Conservation (phyloP, 257 asterid species). For the Echium plantagineum region DNA sequence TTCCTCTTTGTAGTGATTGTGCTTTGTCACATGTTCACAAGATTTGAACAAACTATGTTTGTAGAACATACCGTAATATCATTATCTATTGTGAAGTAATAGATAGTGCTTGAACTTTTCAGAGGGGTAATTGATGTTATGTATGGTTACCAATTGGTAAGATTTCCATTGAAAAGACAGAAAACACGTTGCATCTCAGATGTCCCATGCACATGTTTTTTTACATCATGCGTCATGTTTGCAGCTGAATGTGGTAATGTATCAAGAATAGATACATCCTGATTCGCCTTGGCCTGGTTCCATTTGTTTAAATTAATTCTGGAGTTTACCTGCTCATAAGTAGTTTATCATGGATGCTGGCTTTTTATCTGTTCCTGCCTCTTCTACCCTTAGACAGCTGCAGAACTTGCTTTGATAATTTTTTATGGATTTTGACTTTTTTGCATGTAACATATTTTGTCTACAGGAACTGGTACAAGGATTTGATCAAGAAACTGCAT, state of each 20-base stretch:
- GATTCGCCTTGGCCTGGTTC: background rate
- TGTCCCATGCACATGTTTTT: background rate
- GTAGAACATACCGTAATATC: background rate
- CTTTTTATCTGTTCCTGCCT: background rate
- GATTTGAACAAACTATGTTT: no score
- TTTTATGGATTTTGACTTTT: background rate
- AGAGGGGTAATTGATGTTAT: no score
- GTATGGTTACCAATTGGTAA: background rate
- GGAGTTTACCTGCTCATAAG: background rate
- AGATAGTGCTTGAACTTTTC: no score
- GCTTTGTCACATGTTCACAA: background rate
- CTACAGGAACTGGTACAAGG: conserved; percentile 82
- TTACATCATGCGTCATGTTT: background rate
- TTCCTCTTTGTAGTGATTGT: background rate
- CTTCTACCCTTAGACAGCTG: background rate
- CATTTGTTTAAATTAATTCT: no score
- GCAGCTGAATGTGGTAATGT: background rate
- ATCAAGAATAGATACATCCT: background rate
- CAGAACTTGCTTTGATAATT: background rate
- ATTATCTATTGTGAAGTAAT: no score
- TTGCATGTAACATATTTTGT: background rate
- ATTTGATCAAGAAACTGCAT: conserved; percentile 96
- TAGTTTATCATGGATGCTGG: background rate
- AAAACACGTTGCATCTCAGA: background rate
- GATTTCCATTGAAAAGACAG: background rate